Evolutionary conservation across 768 basidiomycete species (phyloP).

Genomic region (Russula ochroleuca): DNA sequence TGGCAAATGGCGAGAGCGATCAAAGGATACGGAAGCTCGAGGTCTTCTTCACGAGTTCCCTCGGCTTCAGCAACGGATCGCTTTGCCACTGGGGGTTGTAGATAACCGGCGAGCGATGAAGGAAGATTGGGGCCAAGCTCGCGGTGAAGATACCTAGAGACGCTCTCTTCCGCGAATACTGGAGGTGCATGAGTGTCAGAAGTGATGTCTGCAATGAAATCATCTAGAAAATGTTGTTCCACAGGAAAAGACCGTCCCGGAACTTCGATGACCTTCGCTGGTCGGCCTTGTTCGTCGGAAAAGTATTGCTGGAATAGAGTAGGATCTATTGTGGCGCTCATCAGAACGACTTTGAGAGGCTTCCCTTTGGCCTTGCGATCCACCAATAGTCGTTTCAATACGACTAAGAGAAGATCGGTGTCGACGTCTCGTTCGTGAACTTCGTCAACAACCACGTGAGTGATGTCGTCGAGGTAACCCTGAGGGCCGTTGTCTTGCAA

Average conservation of each 20-base stretch:
- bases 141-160: conserved; percentile 64
- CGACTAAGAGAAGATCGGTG: conserved; percentile 84
- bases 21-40: conserved; percentile 77
- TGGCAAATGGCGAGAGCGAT: conserved; percentile 78
- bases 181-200: conserved; percentile 43
- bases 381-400: conserved; percentile 75
- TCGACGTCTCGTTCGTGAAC: conserved; percentile 95
- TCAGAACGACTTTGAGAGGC: conserved; percentile 82
- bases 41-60: conserved; percentile 47
- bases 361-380: conserved; percentile 66
- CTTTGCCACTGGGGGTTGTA: conserved; percentile 19
- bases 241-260: conserved; percentile 95
- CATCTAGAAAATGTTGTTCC: conserved; percentile 72
- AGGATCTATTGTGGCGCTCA: conserved; percentile 96
- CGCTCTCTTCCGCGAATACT: conserved; percentile 68
- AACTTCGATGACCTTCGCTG: conserved; percentile 69
- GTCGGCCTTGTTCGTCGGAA: conserved; percentile 51
- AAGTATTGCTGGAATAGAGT: conserved; percentile 88
- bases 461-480: conserved; percentile 62
- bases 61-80: conserved; percentile 18
- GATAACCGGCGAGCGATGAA: conserved; percentile 22
- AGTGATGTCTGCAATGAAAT: conserved; percentile 55
- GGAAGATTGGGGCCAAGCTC: conserved; percentile 49
- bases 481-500: conserved; percentile 45
- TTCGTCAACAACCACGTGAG: conserved; percentile 92